phyloP scores from a whole-genome alignment of 2,329 filamentous ascomycete species.

The Diplodia corticola region DNA sequence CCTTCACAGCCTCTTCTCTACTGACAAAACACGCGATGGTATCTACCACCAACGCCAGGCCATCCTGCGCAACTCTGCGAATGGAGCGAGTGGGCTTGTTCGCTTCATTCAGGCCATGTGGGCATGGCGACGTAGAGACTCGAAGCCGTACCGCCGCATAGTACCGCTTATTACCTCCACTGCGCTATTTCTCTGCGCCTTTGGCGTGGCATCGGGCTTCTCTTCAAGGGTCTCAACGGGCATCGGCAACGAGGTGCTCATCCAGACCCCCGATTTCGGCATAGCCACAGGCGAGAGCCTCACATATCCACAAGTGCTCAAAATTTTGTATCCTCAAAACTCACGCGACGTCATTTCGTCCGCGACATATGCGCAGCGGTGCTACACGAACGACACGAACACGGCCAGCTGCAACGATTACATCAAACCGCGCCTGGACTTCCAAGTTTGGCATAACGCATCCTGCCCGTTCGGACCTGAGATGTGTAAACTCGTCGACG shows the following conservation, averaged over 20 bases:
- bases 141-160: neutral
- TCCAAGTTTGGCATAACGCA: neutral
- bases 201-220: slow-evolving; percentile 19
- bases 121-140: slow-evolving; percentile 22
- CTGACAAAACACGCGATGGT: slow-evolving; percentile 25
- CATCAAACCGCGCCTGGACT: neutral
- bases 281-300: neutral
- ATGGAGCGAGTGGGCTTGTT: neutral
- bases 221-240: slow-evolving; percentile 13
- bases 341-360: neutral
- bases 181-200: neutral
- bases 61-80: slow-evolving; percentile 22
- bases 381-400: neutral
- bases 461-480: neutral
- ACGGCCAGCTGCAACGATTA: neutral
- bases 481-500: neutral
- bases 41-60: slow-evolving; percentile 30
- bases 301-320: neutral
- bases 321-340: neutral
- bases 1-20: slow-evolving; percentile 27
- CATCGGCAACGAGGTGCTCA: slow-evolving; percentile 21
- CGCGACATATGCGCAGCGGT: slow-evolving; percentile 1
- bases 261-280: neutral
- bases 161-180: slow-evolving; percentile 19
- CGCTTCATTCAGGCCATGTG: neutral